Evolutionary conservation across 495 filamentous ascomycete genomes (phyloP).

Genomic region (Tuber microsphaerosporum): DNA sequence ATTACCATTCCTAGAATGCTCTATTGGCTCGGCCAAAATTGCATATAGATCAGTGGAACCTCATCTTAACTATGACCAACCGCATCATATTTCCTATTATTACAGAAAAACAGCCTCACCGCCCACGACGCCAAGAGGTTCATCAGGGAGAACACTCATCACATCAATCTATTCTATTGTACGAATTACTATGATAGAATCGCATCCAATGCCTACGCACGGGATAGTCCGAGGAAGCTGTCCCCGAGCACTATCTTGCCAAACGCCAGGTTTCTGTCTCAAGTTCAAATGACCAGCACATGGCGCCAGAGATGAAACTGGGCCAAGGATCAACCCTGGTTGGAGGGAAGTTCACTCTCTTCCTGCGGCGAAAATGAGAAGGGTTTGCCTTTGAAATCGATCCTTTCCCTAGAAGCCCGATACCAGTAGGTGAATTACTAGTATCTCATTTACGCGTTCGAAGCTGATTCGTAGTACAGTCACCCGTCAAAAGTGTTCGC

Average conservation of each 20-base stretch:
- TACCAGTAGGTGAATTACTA: background rate
- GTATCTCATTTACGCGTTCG: background rate
- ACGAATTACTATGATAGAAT: background rate
- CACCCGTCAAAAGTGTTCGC: no score
- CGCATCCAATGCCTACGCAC: background rate
- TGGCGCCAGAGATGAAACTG: background rate
- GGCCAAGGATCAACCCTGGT: background rate
- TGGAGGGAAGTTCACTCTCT: background rate
- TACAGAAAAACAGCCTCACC: background rate
- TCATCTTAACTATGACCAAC: background rate
- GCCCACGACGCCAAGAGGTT: background rate
- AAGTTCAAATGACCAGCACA: background rate
- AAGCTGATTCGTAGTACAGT: background rate
- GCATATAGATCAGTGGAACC: background rate
- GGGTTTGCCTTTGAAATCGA: background rate
- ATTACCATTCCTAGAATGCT: background rate
- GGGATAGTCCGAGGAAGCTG: background rate
- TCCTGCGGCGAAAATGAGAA: background rate
- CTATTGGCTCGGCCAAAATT: background rate
- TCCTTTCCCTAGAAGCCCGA: background rate
- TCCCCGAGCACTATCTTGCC: background rate
- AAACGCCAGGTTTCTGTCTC: background rate
- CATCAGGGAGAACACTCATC: background rate
- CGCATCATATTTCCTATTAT: background rate
- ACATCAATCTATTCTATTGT: background rate